phyloP scores from a whole-genome alignment of 495 filamentous ascomycete species.

The Recurvomyces mirabilis region DNA sequence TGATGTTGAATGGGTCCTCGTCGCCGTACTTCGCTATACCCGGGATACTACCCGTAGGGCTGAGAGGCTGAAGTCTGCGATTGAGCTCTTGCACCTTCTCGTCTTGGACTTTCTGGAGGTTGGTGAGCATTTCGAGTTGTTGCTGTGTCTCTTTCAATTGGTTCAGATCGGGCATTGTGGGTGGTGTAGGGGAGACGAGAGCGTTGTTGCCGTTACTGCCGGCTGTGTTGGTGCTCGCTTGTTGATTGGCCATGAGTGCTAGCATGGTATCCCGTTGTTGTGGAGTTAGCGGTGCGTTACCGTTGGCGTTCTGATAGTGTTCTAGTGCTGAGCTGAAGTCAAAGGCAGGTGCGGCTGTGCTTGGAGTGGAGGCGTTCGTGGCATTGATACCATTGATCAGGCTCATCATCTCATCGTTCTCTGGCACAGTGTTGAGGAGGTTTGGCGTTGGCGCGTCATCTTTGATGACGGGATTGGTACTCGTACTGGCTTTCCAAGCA shows the following conservation, averaged over 20 bases:
- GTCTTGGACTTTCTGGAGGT: slow-evolving; percentile 62
- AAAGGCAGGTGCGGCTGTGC: slow-evolving; percentile 32
- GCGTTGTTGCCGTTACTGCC: slow-evolving; percentile 36
- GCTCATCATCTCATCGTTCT: slow-evolving; percentile 69
- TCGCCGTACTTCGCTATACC: slow-evolving; percentile 44
- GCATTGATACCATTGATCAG: slow-evolving; percentile 74
- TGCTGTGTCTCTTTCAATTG: slow-evolving; percentile 40
- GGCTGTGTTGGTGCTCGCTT: slow-evolving; percentile 16
- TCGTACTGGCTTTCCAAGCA: background rate
- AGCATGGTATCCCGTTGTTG: slow-evolving; percentile 74
- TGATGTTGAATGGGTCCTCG: slow-evolving; percentile 23
- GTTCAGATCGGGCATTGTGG: slow-evolving; percentile 50
- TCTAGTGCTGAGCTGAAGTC: slow-evolving; percentile 69
- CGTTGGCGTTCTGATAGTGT: slow-evolving; percentile 52
- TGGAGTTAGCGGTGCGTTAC: slow-evolving; percentile 56
- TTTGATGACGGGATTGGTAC: slow-evolving; percentile 19
- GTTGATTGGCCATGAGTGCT: slow-evolving; percentile 53
- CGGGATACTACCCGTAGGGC: slow-evolving; percentile 68
- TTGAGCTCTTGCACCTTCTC: slow-evolving; percentile 59
- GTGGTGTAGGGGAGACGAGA: slow-evolving; percentile 48
- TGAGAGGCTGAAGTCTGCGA: slow-evolving; percentile 60
- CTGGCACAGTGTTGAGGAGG: slow-evolving; percentile 13
- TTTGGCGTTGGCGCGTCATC: slow-evolving; percentile 22
- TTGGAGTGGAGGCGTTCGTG: slow-evolving; percentile 37
- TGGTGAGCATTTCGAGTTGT: slow-evolving; percentile 62